phyloP scores from a whole-genome alignment of 1,139 yeast genomes.

The Yarrowia galli region DNA sequence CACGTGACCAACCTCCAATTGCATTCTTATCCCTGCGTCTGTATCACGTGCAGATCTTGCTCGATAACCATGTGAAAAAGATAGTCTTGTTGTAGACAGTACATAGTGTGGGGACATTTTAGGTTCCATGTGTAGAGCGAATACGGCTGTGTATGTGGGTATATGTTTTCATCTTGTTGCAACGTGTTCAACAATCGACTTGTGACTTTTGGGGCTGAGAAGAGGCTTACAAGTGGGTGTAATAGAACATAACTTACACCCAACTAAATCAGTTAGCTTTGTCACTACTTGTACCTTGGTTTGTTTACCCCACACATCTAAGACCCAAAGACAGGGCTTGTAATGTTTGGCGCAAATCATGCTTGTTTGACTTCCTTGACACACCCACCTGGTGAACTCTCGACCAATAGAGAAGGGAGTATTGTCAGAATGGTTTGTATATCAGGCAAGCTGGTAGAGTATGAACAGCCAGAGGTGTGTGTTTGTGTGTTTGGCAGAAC shows the following conservation, averaged over 20 bases:
- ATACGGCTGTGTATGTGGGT: neutral
- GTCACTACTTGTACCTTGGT: too few species aligned
- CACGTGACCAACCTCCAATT: too few species aligned
- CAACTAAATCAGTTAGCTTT: neutral
- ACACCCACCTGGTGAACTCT: neutral
- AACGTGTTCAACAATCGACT: neutral
- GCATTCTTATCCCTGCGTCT: neutral
- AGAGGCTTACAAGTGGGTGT: neutral
- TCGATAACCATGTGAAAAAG: conserved; percentile 14
- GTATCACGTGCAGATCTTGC: conserved; percentile 1
- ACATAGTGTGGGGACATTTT: conserved; percentile 9
- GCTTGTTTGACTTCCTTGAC: neutral
- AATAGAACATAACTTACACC: too few species aligned
- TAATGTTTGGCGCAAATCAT: too few species aligned
- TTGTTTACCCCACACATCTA: conserved; percentile 14
- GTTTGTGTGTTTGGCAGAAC: too few species aligned
- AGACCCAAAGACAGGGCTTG: neutral
- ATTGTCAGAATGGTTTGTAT: conserved; percentile 1
- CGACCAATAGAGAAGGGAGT: conserved; percentile 21
- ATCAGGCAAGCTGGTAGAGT: neutral
- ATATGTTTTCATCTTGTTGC: neutral
- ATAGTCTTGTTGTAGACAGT: too few species aligned
- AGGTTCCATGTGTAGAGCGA: conserved; percentile 6
- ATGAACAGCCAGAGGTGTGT: too few species aligned
- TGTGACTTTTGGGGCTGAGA: neutral